Percentiles rank a stretch among this genome's conserved stretches.
Evolutionary conservation across 2,329 filamentous ascomycete species (phyloP).

Genomic region (Hymenoscyphus albidus): DNA sequence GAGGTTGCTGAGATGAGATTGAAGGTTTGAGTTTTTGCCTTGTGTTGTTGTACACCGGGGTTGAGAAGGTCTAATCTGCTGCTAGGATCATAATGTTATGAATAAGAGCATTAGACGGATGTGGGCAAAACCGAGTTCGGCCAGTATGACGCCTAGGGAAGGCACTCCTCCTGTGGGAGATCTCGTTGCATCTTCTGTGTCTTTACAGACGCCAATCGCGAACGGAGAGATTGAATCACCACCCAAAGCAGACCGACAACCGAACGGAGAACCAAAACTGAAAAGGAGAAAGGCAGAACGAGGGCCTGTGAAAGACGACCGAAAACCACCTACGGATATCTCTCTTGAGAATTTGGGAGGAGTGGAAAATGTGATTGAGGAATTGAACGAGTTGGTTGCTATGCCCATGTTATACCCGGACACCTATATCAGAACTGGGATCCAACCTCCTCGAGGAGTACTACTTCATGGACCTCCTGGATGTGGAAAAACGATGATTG

Average conservation of each 20-base stretch:
- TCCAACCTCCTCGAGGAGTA: constrained; percentile 70
- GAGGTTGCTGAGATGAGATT: constrained; percentile 27
- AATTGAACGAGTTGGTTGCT: constrained; percentile 67
- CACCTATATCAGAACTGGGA: constrained; percentile 60
- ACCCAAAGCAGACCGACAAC: constrained; percentile 46
- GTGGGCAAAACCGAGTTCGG: constrained; percentile 45
- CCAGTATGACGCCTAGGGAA: constrained; percentile 23
- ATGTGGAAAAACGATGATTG: constrained; percentile 82
- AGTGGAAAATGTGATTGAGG: constrained; percentile 65
- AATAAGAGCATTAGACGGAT: constrained; percentile 61
- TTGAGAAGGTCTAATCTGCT: not conserved
- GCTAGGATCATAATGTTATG: constrained; percentile 55
- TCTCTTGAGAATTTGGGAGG: constrained; percentile 72
- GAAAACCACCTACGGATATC: constrained; percentile 62
- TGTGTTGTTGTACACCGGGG: not conserved
- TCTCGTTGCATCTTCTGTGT: constrained; percentile 20
- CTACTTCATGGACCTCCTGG: constrained; percentile 79
- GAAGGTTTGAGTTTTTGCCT: constrained; percentile 24
- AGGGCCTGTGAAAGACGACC: constrained; percentile 50
- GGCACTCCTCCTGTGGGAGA: constrained; percentile 22
- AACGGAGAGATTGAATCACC: constrained; percentile 29
- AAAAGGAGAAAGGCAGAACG: constrained; percentile 60
- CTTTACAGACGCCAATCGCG: constrained; percentile 20
- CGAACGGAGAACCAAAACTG: constrained; percentile 61
- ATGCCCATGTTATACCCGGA: constrained; percentile 67